These are phyloP conservation scores for Coprinopsis cinerea DNA, from an alignment of 768 basidiomycete genomes.

Conservation along the genomic window DNA sequence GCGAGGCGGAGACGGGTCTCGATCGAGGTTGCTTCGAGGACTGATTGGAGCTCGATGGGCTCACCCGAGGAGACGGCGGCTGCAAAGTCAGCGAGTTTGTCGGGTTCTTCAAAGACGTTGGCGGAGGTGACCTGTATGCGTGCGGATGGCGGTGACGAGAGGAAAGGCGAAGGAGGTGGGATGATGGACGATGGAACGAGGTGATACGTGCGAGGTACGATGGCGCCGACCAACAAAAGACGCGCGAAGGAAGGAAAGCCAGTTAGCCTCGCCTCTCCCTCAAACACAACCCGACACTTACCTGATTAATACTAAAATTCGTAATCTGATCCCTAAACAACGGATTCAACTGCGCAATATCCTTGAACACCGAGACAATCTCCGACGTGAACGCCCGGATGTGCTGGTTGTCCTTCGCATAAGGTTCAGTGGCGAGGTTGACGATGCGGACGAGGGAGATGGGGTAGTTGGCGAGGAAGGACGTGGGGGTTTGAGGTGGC, in stretches of 20 bases:
- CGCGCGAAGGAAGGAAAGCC: too few relatives aligned
- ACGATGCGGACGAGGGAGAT: constrained; percentile 88
- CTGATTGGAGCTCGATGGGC: constrained; percentile 86
- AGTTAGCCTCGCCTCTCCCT: too few relatives aligned
- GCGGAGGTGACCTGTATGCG: constrained; percentile 64
- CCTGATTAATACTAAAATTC: constrained; percentile 92
- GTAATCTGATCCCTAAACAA: constrained; percentile 98
- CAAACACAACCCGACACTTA: too few relatives aligned
- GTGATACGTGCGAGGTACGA: too few relatives aligned
- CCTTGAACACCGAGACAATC: constrained; percentile 96
- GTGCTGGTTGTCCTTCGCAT: constrained; percentile 90
- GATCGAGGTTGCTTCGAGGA: constrained; percentile 80
- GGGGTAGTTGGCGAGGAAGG: constrained; percentile 73
- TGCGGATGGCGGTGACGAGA: too few relatives aligned
- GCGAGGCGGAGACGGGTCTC: constrained; percentile 89
- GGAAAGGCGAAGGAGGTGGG: too few relatives aligned
- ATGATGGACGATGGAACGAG: too few relatives aligned
- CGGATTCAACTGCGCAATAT: constrained; percentile 94
- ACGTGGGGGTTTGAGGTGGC: constrained; percentile 35
- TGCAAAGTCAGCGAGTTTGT: constrained; percentile 95
- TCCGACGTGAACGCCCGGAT: constrained; percentile 95
- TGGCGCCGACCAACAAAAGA: too few relatives aligned
- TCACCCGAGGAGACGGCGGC: constrained; percentile 95
- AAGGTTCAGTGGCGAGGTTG: constrained; percentile 76
- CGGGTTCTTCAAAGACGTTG: constrained; percentile 96